These are phyloP conservation scores for Irpex rosettiformis DNA, from an alignment of 1,284 basidiomycete genomes.

Conservation along the genomic window DNA sequence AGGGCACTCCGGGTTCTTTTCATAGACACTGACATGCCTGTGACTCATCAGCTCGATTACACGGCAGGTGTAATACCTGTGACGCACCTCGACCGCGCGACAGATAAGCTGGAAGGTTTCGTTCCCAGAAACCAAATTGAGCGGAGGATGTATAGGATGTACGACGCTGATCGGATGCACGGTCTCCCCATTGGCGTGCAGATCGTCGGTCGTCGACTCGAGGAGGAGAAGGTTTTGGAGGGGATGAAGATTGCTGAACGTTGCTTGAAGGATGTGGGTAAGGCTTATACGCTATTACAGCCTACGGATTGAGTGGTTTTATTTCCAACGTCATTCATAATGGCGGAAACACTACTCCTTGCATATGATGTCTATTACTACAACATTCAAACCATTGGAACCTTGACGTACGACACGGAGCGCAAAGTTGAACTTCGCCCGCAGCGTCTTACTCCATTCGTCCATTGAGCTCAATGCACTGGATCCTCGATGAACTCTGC, in stretches of 20 bases:
- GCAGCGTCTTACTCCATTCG: neutral
- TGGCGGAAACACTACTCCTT: too few relatives aligned
- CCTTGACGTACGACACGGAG: too few relatives aligned
- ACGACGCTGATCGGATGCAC: conserved; percentile 59
- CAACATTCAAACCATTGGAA: neutral
- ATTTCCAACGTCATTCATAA: too few relatives aligned
- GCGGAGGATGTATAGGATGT: conserved; percentile 37
- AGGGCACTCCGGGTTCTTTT: neutral
- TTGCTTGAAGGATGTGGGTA: conserved; percentile 19
- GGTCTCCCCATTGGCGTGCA: conserved; percentile 68
- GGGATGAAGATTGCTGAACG: conserved; percentile 41
- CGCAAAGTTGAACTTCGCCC: too few relatives aligned
- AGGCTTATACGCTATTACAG: conserved; percentile 21
- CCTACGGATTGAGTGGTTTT: conserved; percentile 12
- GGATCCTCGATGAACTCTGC: neutral
- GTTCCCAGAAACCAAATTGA: conserved; percentile 27
- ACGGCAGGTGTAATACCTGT: conserved; percentile 73
- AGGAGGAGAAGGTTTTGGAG: conserved; percentile 60
- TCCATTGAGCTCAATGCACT: neutral
- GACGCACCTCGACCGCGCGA: conserved; percentile 54
- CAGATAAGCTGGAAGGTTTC: conserved; percentile 50
- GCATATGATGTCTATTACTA: too few relatives aligned
- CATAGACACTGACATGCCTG: neutral
- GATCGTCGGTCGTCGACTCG: conserved; percentile 51
- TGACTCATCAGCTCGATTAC: conserved; percentile 57